A percentile compares a stretch with the other conserved stretches of the same genome.
Conservation (phyloP, 352 stramenopile species). For the Globisporangium spiculum region DNA sequence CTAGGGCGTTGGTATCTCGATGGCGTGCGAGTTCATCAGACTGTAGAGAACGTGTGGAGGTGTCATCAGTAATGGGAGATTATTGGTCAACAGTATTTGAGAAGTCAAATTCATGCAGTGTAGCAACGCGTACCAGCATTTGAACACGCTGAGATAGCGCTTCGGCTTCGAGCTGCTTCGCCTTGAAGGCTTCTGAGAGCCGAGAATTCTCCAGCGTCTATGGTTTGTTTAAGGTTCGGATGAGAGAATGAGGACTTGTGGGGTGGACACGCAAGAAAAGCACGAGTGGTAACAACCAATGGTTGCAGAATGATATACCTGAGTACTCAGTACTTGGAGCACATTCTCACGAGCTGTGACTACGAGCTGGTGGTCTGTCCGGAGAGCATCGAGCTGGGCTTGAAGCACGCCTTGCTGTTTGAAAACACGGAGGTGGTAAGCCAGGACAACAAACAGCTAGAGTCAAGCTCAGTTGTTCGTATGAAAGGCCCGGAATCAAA, state of each 20-base stretch:
- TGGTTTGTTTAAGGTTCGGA: neutral
- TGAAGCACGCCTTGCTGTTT: slow-evolving; percentile 12
- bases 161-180: slow-evolving; percentile 36
- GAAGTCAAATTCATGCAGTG: neutral
- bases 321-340: slow-evolving; percentile 10
- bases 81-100: neutral
- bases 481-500: neutral
- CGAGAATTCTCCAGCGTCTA: slow-evolving; percentile 24
- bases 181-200: slow-evolving; percentile 16
- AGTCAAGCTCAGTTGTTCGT: neutral
- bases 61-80: neutral
- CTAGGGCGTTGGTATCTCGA: neutral
- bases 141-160: slow-evolving; percentile 13
- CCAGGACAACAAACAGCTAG: neutral
- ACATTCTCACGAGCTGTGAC: slow-evolving; percentile 20
- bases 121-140: slow-evolving; percentile 19
- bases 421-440: neutral
- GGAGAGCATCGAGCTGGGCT: slow-evolving; percentile 17
- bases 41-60: slow-evolving; percentile 5
- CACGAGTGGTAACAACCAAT: neutral
- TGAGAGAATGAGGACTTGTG: neutral
- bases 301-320: slow-evolving; percentile 16
- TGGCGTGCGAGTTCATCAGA: slow-evolving; percentile 23
- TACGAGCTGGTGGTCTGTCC: slow-evolving; percentile 21
- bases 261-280: neutral